Base-by-base conservation (phyloP, 2,329 filamentous ascomycete species). In the Dactylellina leptospora region DNA sequence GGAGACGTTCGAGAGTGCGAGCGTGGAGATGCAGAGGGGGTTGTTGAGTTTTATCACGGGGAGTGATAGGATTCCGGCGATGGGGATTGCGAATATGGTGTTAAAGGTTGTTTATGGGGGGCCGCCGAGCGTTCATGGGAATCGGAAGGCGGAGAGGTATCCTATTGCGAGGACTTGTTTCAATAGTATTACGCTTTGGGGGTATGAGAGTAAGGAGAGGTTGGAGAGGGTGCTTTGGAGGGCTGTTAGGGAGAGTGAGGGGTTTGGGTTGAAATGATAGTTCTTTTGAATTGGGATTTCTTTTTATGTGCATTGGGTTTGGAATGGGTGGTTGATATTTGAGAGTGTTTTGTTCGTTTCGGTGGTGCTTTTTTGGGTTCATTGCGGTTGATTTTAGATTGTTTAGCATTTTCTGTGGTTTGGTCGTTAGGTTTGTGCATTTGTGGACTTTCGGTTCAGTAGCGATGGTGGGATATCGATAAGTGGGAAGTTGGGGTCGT, bases 81-180 rank as follows among this genome's bases (percentile, higher is more conserved):
- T 91, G 82, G 93, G 93, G 0, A 88, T 92, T 2, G 88, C 91
- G 5, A 92, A 89, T 74, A 82, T 96, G 56, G 85, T 88, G 5
- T 90, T 97, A 74, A 88, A 89, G 74, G 82, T 96, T 56, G 85
- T 86, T 11, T 93, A 90, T 77, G 83, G 93, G 0, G 92, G 91
- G 0, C 60, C 60, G 18, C 30, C 54, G 23, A 68, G 58, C 11
- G 56, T 66, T 20, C 69, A 64, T 44, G 68, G 68, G 18, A 44
- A 30, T 27, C 86, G 90, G 42, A 90, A 96, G 76, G 83, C 84
- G 69, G 84, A 86, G 36, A 84, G 92, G 74, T 96, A 90, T 78
- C 93, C 93, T 0, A 90, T 91, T 18, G 93, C 93, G 16, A 85
- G 92, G 77, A 97, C 93, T 5, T 97, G 93, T 79, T 97, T 97